Evolutionary conservation across 305 asterid genomes (phyloP).

Genomic region (Fraxinus sp.): DNA sequence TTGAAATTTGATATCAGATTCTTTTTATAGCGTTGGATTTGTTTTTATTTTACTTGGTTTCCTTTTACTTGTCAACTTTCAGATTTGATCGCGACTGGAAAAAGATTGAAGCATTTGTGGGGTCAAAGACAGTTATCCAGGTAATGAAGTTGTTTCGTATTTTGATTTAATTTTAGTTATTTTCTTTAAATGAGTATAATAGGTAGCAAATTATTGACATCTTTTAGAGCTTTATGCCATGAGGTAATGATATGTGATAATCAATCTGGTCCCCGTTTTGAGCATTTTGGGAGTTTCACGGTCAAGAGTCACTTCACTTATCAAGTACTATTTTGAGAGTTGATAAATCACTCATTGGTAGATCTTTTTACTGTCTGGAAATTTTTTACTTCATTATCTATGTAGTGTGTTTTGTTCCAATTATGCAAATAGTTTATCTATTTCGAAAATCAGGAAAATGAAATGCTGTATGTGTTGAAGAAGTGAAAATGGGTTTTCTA

Average conservation of each 20-base stretch:
- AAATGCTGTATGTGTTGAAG: not conserved
- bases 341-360: not conserved
- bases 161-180: slow-evolving; percentile 1
- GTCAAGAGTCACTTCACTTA: not conserved
- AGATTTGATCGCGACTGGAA: slow-evolving; percentile 98
- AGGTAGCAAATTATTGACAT: not conserved
- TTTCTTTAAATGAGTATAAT: not conserved
- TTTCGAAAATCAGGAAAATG: not conserved
- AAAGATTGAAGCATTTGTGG: slow-evolving; percentile 91
- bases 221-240: not conserved
- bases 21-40: not conserved
- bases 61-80: slow-evolving; percentile 23
- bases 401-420: not conserved
- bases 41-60: not conserved
- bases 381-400: no score
- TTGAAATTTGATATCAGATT: not conserved
- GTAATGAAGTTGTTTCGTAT: slow-evolving; percentile 31
- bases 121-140: slow-evolving; percentile 95
- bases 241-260: not conserved
- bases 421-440: not conserved
- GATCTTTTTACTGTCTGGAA: no score
- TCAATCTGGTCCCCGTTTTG: not conserved
- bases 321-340: not conserved
- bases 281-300: not conserved
- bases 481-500: not conserved